Evolutionary conservation across 106 monocot genomes (phyloP), one percentile per base, ranked within the genome.

Genomic region (Dendrobium huoshanense): DNA sequence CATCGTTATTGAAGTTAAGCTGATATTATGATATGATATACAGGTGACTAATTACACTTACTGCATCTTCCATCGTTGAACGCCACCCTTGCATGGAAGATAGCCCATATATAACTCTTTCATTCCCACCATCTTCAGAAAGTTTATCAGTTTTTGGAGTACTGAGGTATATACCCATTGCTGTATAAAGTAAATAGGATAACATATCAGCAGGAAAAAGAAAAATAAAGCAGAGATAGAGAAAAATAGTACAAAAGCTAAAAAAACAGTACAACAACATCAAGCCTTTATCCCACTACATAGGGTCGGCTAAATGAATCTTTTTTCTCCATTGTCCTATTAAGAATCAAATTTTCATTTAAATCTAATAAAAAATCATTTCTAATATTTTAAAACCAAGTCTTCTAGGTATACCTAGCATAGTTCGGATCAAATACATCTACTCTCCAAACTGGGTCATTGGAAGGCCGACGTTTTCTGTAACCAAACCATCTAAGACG

Each of bases 51-150:
- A 27, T 27, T 48, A 9, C 27, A 87, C 89, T 87, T 55, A 92
- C 92, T 9, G 92, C 92, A 92, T 92, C 92, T 86, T 92, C 92
- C 92, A 92, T 92, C 42, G 81, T 82, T 68, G 89, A 79, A 75
- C 89, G 92, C 92, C 92, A 92, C 80, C 92, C 92, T 87, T 92
- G 92, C 92, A 92, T 92, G 55, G 89, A 92, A 44, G 92, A 92
- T 55, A 89, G 44, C 55, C 92, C 92, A 79, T 82, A 92, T 67
- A 56, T 79, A 78, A 89, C 78, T 64, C 81, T 85, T 44, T 65
- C 79, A 85, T 92, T 92, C 80, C 83, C 92, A 56, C 92, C 92
- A 89, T 89, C 85, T 82, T 92, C 89, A 77, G 92, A 92, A 83
- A 85, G 79, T 29, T 92, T 92, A 51, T 92, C 92, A 18, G 87